These are phyloP conservation scores for Lunularia cruciata DNA, from an alignment of 225 moss, liverwort and hornwort genomes.

Conservation along the genomic window DNA sequence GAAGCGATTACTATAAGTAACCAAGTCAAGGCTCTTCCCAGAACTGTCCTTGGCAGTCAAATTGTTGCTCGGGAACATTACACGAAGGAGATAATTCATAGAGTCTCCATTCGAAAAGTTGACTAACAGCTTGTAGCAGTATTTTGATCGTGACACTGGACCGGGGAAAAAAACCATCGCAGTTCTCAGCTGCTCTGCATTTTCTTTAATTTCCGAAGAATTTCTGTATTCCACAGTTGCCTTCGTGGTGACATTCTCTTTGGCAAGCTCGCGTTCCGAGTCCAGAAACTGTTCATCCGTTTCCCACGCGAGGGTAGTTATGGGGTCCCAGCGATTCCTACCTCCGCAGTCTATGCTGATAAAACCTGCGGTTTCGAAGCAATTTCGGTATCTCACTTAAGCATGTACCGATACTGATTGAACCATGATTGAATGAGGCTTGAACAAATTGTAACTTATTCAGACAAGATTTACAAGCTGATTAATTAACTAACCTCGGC, in stretches of 20 bases:
- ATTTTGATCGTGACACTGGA: conserved; percentile 11
- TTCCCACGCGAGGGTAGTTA: background rate
- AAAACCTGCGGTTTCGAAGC: too few relatives aligned
- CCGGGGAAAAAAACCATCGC: conserved; percentile 1
- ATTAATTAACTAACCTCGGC: too few relatives aligned
- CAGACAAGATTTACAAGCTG: too few relatives aligned
- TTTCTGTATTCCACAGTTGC: background rate
- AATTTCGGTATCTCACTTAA: too few relatives aligned
- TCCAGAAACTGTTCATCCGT: background rate
- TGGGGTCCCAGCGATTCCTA: background rate
- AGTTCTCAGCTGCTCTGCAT: conserved; percentile 7
- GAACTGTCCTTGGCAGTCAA: background rate
- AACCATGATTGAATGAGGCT: too few relatives aligned
- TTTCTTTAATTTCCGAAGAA: background rate
- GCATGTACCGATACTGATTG: too few relatives aligned
- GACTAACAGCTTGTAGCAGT: background rate
- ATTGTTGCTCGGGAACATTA: conserved; percentile 6
- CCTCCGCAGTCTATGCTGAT: conserved; percentile 3
- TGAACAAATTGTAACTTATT: too few relatives aligned
- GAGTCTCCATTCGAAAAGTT: background rate
- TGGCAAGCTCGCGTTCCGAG: background rate
- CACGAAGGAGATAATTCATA: conserved; percentile 5
- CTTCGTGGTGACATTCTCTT: background rate
- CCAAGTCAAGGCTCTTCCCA: background rate
- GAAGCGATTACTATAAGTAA: background rate